These are phyloP conservation scores for Rhinocladiella similis DNA, from an alignment of 2,329 filamentous ascomycete genomes.

Conservation along the genomic window DNA sequence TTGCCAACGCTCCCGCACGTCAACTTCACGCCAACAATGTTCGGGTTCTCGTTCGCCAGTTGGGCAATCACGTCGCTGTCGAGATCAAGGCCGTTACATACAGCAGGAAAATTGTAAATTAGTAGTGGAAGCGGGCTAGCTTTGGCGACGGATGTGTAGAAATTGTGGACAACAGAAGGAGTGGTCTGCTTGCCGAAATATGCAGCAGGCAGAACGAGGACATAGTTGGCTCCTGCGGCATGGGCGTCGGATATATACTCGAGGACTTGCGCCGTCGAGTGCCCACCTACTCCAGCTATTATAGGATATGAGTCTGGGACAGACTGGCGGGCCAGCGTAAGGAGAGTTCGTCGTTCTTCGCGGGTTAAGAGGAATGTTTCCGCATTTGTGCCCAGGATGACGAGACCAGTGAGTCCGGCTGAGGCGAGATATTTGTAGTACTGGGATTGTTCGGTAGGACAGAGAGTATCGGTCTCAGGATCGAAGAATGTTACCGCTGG, in stretches of 20 bases:
- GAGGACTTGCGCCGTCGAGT: conserved; percentile 64
- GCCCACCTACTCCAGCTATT: conserved; percentile 64
- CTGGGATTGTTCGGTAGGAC: conserved; percentile 49
- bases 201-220: conserved; percentile 61
- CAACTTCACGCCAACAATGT: conserved; percentile 65
- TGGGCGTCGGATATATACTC: conserved; percentile 61
- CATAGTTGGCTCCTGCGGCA: conserved; percentile 62
- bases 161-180: conserved; percentile 57
- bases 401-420: conserved; percentile 53
- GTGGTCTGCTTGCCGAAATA: conserved; percentile 67
- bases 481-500: conserved; percentile 59
- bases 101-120: conserved; percentile 68
- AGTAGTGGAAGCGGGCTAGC: conserved; percentile 58
- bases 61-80: conserved; percentile 62
- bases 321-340: conserved; percentile 56
- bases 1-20: conserved; percentile 65
- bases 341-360: conserved; percentile 59
- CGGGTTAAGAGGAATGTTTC: conserved; percentile 60
- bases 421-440: conserved; percentile 55
- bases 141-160: conserved; percentile 60
- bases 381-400: conserved; percentile 57
- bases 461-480: conserved; percentile 49
- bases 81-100: conserved; percentile 68
- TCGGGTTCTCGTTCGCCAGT: conserved; percentile 53
- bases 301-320: conserved; percentile 57